A percentile compares a stretch with the other conserved stretches of the same genome.
phyloP scores from a whole-genome alignment of 176 grass and related monocot genomes.

The Phoenix roebelenii region DNA sequence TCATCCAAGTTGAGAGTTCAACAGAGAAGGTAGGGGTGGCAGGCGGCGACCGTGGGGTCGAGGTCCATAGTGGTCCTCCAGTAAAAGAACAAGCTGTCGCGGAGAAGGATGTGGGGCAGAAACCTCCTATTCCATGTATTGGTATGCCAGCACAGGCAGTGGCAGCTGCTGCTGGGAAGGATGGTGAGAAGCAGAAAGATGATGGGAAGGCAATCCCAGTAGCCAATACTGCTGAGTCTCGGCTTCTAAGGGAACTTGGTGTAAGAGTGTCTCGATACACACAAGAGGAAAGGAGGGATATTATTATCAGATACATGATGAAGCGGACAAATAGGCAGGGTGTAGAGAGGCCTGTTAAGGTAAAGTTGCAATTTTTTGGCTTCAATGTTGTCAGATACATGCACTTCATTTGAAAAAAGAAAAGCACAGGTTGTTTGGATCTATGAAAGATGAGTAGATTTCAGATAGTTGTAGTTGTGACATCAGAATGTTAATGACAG shows the following conservation, averaged over 20 bases:
- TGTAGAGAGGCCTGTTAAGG: slow-evolving; percentile 44
- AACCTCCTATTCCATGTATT: background rate
- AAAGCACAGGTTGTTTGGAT: no score
- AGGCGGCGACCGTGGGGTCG: background rate
- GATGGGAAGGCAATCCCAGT: slow-evolving; percentile 20
- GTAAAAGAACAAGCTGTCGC: background rate
- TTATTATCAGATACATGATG: slow-evolving; percentile 55
- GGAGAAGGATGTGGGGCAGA: background rate
- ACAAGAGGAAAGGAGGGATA: slow-evolving; percentile 66
- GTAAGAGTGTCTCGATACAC: slow-evolving; percentile 38
- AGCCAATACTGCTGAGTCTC: slow-evolving; percentile 23
- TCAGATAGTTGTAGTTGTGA: no score
- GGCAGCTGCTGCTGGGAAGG: background rate
- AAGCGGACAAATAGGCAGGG: slow-evolving; percentile 51
- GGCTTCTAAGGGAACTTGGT: slow-evolving; percentile 28
- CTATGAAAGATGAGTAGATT: no score
- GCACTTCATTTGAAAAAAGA: background rate
- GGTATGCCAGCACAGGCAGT: background rate
- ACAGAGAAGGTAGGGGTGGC: background rate
- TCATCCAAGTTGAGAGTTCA: background rate
- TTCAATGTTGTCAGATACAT: background rate
- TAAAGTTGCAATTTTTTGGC: slow-evolving; percentile 29
- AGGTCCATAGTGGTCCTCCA: background rate
- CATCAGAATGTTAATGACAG: no score
- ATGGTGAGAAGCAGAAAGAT: slow-evolving; percentile 12